A percentile compares a stretch with the other conserved stretches of the same genome.
These are phyloP conservation scores for Amanita thiersii DNA, from an alignment of 768 basidiomycete species.

Conservation along the genomic window DNA sequence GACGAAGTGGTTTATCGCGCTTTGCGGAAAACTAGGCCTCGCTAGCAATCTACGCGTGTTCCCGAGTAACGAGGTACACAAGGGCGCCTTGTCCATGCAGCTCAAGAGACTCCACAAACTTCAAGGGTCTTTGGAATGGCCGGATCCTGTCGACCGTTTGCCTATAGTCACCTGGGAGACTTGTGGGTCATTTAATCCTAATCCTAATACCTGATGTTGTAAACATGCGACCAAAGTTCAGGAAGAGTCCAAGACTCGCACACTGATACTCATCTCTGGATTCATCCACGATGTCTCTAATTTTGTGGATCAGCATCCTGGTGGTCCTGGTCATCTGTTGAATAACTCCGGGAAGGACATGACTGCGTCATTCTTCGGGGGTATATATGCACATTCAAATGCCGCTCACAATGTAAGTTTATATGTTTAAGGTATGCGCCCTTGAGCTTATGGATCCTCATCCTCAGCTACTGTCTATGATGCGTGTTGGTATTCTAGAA, in stretches of 20 bases:
- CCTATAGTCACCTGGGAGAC: slow-evolving; percentile 79
- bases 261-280: slow-evolving; percentile 69
- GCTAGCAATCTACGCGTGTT: slow-evolving; percentile 81
- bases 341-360: slow-evolving; percentile 71
- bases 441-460: slow-evolving; percentile 1
- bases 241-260: slow-evolving; percentile 54
- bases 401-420: slow-evolving; percentile 67
- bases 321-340: slow-evolving; percentile 54
- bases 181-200: slow-evolving; percentile 36
- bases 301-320: slow-evolving; percentile 75
- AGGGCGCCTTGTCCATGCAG: slow-evolving; percentile 78
- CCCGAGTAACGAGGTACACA: slow-evolving; percentile 82
- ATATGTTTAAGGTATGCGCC: neutral
- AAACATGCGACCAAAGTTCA: slow-evolving; percentile 36
- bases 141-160: slow-evolving; percentile 44
- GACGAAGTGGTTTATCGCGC: slow-evolving; percentile 90
- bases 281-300: slow-evolving; percentile 80
- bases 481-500: slow-evolving; percentile 20
- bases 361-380: slow-evolving; percentile 81
- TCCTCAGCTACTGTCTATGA: slow-evolving; percentile 53
- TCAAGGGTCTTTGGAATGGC: slow-evolving; percentile 62
- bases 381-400: slow-evolving; percentile 75
- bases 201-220: slow-evolving; percentile 1
- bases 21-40: slow-evolving; percentile 52
- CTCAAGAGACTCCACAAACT: slow-evolving; percentile 61